phyloP scores from a whole-genome alignment of 2,329 filamentous ascomycete genomes.

The Pseudocercospora musae region DNA sequence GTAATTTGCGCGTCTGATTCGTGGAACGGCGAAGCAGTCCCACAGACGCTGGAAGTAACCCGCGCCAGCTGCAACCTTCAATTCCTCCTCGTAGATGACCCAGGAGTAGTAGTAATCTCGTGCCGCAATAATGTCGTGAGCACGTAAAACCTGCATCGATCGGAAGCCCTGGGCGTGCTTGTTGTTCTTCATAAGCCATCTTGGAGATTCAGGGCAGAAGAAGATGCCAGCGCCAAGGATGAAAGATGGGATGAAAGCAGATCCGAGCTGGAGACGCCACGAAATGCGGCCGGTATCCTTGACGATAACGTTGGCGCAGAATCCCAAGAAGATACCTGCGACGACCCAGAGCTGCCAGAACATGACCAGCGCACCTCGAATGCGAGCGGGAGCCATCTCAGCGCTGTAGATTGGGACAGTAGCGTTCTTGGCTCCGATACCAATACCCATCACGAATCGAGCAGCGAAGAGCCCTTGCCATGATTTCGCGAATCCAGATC shows the following conservation, averaged over 20 bases:
- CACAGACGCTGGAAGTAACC: conserved; percentile 44
- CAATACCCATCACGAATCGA: conserved; percentile 69
- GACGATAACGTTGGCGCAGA: conserved; percentile 62
- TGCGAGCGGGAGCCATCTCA: conserved; percentile 48
- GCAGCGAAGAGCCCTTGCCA: conserved; percentile 60
- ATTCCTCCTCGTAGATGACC: conserved; percentile 37
- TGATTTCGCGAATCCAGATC: conserved; percentile 59
- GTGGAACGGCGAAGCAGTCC: conserved; percentile 50
- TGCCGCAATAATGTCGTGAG: conserved; percentile 52
- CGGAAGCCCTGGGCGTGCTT: conserved; percentile 46
- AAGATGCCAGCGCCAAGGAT: conserved; percentile 35
- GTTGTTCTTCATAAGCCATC: conserved; percentile 51
- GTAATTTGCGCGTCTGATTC: conserved; percentile 44
- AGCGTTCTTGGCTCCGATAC: conserved; percentile 41
- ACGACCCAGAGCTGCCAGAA: conserved; percentile 62
- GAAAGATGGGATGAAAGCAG: conserved; percentile 52
- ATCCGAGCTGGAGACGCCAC: conserved; percentile 67
- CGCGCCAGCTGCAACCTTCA: conserved; percentile 36
- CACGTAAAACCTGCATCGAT: conserved; percentile 49
- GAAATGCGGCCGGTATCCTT: conserved; percentile 57
- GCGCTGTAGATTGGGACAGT: conserved; percentile 46
- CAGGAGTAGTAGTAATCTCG: conserved; percentile 54
- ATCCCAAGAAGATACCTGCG: conserved; percentile 61
- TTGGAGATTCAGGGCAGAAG: conserved; percentile 44
- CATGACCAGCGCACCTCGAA: conserved; percentile 70